phyloP scores from a whole-genome alignment of 139 green algal species.

The Deuterostichococcus epilithicus region DNA sequence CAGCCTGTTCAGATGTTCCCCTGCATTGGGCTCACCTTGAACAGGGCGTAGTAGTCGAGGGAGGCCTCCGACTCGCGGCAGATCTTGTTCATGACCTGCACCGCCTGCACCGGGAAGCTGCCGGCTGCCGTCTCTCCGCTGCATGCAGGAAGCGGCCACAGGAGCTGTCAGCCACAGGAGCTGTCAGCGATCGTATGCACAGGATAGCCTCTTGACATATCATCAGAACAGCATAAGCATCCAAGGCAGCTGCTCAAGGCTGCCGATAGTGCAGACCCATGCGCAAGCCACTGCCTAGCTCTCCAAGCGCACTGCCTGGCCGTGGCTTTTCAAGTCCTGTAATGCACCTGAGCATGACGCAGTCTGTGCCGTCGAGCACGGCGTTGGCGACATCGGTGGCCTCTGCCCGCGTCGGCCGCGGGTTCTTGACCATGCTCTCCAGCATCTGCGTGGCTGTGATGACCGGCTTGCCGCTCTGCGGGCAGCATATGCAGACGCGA shows the following conservation, averaged over 20 bases:
- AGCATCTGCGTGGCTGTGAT: constrained; percentile 97
- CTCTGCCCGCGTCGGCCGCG: constrained; percentile 88
- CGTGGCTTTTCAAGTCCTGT: no score
- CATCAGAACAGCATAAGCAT: no score
- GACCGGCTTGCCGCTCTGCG: constrained; percentile 84
- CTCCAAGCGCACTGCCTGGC: no score
- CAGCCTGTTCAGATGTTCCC: constrained; percentile 11
- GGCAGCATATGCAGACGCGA: not conserved
- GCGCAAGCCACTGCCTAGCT: no score
- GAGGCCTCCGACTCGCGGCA: constrained; percentile 87
- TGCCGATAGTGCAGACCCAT: no score
- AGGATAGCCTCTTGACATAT: no score
- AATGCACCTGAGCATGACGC: constrained; percentile 93
- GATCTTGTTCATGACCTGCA: constrained; percentile 88
- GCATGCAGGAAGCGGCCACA: no score
- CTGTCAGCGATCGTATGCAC: no score
- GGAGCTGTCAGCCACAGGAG: no score
- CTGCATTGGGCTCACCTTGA: constrained; percentile 52
- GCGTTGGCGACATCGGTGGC: constrained; percentile 95
- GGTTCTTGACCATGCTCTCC: constrained; percentile 94
- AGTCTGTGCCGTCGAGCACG: constrained; percentile 95
- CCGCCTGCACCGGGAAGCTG: constrained; percentile 76
- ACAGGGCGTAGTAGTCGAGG: constrained; percentile 92
- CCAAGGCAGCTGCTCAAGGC: no score
- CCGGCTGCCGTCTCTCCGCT: constrained; percentile 90